Evolutionary conservation across 441 rosid species (phyloP), one percentile per base, ranked within the genome.

Genomic region (Isatis lusitanica): DNA sequence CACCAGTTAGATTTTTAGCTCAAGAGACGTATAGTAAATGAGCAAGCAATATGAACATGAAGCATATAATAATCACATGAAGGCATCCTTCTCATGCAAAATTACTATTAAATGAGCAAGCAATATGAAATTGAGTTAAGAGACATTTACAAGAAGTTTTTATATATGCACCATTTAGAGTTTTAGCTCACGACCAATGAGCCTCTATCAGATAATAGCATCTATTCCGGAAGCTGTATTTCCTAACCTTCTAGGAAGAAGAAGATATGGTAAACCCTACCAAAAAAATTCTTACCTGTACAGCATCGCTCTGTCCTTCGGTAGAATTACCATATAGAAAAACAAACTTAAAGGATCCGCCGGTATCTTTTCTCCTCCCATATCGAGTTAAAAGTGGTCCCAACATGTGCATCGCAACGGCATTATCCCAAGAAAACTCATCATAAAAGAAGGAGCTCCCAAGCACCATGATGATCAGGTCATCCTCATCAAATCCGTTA

Each of bases 251-350:
- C 8, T 33, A 28, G 47, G 48, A 18, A 61, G 40, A 42, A 38
- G 39, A 39, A 47, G 61, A 36, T 24, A 44, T 28, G 9, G 53
- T 62, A 40, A 56, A 43, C 69, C 69, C 62, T 44, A 59, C 58
- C 66, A 74, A 77, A 60, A 33, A 53, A 42, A 7, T 44, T 31
- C 56, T 44, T 87, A 96, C 99, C 99, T 91, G 92, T 74, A 96
- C 79, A 74, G 88, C 85, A 77, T 86, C 85, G 71, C 78, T 77
- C 80, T 77, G 80, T 57, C 90, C 88, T 78, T 86, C 88, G 5
- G 96, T 83, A 58, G 97, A 89, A 80, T 93, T 93, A 70, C 98
- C 97, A 68, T 87, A 85, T 71, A 95, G 81, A 81, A 93, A 95
- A 73, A 83, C 84, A 81, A 95, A 92, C 74, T 91, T 95, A 74